Base-by-base conservation (phyloP, 768 basidiomycete genomes). In the Paxillus involutus region DNA sequence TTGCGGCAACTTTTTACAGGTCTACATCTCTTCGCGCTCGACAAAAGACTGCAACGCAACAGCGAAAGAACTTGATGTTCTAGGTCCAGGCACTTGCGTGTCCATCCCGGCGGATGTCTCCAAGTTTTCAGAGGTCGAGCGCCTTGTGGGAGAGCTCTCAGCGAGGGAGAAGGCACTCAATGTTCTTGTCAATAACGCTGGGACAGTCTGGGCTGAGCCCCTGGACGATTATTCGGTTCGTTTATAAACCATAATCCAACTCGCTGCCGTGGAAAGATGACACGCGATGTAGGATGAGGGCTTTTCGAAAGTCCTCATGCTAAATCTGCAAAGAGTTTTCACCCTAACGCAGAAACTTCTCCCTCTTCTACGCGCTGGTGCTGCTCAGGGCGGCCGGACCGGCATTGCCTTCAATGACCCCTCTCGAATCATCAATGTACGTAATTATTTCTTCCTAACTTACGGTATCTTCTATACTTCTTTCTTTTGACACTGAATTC, bases 311-410 rank as follows among this genome's bases (percentile, higher is more conserved):
- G 75, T 88, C 44, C 61, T 88, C 51, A 83, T 75, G 6, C 66
- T 87, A 42, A 86, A 87, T 67, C 61, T 86, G 17, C 83, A 84
- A 59, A 74, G 83, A 6, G 83, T 84, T 8, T 87, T 86, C 64
- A 84, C 80, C 1, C 63, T 87, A 30, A 84, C 81, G 8, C 86
- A 87, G 62, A 79, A 80, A 61, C 69, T 82, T 13, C 64, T 85
- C 1, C 85, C 85, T 8, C 70, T 88, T 13, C 72, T 87, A 10
- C 75, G 78, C 2, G 75, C 74, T 16, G 80, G 73, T 17, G 77
- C 75, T 3, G 64, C 67, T 52, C 66, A 71, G 49, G 72, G 74
- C 32, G 79, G 80, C 24, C 58, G 63, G 60, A 61, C 67, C 13
- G 74, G 69, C 12, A 51, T 55, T 3, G 66, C 65, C 0, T 80